Base-by-base conservation (phyloP, 805 yeast species). In the Schizosaccharomyces lindneri region DNA sequence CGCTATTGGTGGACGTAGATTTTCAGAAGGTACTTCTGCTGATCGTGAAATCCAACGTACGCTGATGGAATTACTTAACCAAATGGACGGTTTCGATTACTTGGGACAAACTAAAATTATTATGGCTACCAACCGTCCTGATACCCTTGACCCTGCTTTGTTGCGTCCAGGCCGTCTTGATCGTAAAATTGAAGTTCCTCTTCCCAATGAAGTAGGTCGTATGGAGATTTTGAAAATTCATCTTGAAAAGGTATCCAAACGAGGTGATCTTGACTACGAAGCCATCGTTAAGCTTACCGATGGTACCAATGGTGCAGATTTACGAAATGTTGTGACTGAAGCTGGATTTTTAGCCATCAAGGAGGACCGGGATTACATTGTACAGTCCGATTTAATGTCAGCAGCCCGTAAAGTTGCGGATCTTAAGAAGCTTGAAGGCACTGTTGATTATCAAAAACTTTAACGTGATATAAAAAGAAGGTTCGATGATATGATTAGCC, bases 81-180 rank as follows among this genome's bases (percentile, higher is more conserved):
- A 93, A 74, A 89, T 90, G 97, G 98, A 90, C 72, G 98, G 98
- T 64, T 90, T 90, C 72, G 97, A 90, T 72, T 85, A 87, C 63
- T 78, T 90, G 69, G 98, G 98, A 32, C 95, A 88, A 73, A 90
- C 98, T 1, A 90, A 90, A 75, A 88, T 90, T 61, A 90, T 90
- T 69, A 90, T 90, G 98, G 98, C 98, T 43, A 90, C 98, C n/a
- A 90, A 90, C 73, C 81, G 98, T 74, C 98, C 98, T 11, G 98
- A 90, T 71, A 93, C 97, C 13, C 78, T 90, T 66, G 98, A 90
- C 73, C 98, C 98, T 15, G 98, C 98, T 3, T 78, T 90, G 67
- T 78, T 90, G 68, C 85, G 98, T 76, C 96, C 98, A 1, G 98
- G 98, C 66, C 83, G 98, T 76, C 80, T 90, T 71, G 98, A 90